Percentiles rank a stretch among this genome's conserved stretches.
These are phyloP conservation scores for Thalassia testudinum DNA, from an alignment of 116 monocot species.

Conservation along the genomic window DNA sequence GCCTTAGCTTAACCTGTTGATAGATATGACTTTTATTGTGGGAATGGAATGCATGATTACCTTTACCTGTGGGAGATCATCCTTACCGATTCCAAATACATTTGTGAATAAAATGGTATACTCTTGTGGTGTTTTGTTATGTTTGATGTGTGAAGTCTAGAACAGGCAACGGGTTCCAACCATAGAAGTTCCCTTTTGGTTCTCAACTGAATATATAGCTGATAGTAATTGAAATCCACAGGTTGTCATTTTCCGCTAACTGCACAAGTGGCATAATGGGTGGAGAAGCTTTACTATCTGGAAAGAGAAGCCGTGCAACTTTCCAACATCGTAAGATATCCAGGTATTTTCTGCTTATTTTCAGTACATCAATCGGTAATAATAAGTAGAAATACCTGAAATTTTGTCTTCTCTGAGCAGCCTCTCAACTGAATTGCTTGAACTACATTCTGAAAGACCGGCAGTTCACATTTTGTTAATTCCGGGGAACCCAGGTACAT, in stretches of 20 bases:
- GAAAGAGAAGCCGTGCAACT: constrained; percentile 13
- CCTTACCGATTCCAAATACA: no score
- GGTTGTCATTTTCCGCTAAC: constrained; percentile 7
- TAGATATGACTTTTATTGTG: no score
- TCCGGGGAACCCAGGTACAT: constrained; percentile 71
- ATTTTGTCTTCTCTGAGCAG: constrained; percentile 14
- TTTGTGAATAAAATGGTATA: no score
- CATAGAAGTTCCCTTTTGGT: no score
- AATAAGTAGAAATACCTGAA: background rate
- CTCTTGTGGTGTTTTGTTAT: no score
- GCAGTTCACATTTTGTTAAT: constrained; percentile 42
- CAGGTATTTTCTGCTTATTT: constrained; percentile 13
- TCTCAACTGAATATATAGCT: no score
- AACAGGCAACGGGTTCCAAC: no score
- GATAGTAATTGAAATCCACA: background rate
- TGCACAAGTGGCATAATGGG: constrained; percentile 20
- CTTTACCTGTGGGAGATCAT: no score
- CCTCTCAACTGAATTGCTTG: constrained; percentile 49
- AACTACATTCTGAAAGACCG: constrained; percentile 47
- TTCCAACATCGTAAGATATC: constrained; percentile 27
- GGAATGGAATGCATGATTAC: no score
- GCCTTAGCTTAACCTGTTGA: no score
- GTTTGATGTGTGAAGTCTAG: no score
- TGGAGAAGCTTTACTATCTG: constrained; percentile 5
- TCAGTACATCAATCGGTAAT: background rate